phyloP scores from a whole-genome alignment of 1,139 yeast species.

The Magnusiomyces suaveolens region DNA sequence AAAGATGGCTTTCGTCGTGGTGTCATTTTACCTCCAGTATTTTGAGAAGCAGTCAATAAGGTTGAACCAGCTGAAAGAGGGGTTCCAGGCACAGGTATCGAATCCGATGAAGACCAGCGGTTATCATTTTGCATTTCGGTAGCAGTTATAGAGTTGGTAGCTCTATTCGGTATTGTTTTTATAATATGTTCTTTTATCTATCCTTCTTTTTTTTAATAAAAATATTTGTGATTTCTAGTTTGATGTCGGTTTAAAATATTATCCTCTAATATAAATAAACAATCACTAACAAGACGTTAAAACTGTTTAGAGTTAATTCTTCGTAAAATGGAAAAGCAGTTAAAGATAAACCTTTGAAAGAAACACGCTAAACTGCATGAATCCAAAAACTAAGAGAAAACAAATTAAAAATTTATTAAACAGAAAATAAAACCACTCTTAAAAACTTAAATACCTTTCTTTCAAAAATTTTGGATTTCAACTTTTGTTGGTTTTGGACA shows the following conservation, averaged over 20 bases:
- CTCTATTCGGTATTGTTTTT: not conserved
- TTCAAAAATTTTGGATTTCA: no score
- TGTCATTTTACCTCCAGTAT: not conserved
- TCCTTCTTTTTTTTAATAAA: no score
- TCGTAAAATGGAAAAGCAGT: not conserved
- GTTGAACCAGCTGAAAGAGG: not conserved
- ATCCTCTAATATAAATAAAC: not conserved
- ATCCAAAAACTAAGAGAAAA: not conserved
- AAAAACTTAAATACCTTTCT: no score
- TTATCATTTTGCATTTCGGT: not conserved
- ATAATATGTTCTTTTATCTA: not conserved
- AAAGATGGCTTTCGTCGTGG: slow-evolving; percentile 16
- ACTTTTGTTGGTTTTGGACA: no score
- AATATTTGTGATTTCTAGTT: no score
- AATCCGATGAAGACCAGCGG: not conserved
- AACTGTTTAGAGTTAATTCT: not conserved
- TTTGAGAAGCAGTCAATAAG: not conserved
- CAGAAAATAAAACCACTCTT: no score
- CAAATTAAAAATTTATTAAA: no score
- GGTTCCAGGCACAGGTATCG: not conserved
- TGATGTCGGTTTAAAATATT: not conserved
- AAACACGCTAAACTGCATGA: not conserved
- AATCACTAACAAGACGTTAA: not conserved
- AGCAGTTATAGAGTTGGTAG: not conserved
- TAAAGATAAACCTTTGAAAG: not conserved